These are phyloP conservation scores for Chytriomyces confervae DNA, from an alignment of 192 early-diverging fungal genomes.

Conservation along the genomic window DNA sequence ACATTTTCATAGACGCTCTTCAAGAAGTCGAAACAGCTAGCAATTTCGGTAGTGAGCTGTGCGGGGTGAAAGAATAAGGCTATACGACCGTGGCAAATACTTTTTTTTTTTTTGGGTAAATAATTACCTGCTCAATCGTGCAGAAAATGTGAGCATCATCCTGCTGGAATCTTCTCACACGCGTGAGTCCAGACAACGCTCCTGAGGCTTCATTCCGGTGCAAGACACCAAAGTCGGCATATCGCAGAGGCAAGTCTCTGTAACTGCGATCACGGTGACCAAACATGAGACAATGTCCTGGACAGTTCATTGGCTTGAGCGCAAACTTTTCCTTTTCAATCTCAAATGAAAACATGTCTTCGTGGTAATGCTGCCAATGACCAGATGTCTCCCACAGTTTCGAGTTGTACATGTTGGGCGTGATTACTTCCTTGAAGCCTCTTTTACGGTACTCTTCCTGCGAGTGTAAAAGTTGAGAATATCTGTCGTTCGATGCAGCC, in stretches of 20 bases:
- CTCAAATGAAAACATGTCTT: conserved; percentile 94
- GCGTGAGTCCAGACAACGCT: conserved; percentile 91
- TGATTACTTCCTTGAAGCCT: conserved; percentile 95
- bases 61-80: conserved; percentile 1
- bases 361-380: conserved; percentile 95
- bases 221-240: conserved; percentile 98
- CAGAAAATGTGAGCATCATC: conserved; percentile 99
- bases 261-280: conserved; percentile 90
- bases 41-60: conserved; percentile 84
- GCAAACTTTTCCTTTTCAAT: conserved; percentile 98
- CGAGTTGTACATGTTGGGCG: conserved; percentile 98
- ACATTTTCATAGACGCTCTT: conserved; percentile 82
- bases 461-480: background rate
- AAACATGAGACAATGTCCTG: conserved; percentile 98
- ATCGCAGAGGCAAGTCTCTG: conserved; percentile 91
- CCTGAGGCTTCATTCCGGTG: conserved; percentile 90
- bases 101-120: background rate
- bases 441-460: conserved; percentile 83
- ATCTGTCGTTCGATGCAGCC: background rate
- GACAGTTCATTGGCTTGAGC: conserved; percentile 99
- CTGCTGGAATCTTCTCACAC: conserved; percentile 98
- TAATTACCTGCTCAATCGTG: conserved; percentile 73
- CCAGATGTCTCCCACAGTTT: conserved; percentile 97
- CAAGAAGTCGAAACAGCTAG: conserved; percentile 84
- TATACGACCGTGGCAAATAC: background rate